These are phyloP conservation scores for Syzygium syzygioides DNA, from an alignment of 441 rosid species.

Conservation along the genomic window DNA sequence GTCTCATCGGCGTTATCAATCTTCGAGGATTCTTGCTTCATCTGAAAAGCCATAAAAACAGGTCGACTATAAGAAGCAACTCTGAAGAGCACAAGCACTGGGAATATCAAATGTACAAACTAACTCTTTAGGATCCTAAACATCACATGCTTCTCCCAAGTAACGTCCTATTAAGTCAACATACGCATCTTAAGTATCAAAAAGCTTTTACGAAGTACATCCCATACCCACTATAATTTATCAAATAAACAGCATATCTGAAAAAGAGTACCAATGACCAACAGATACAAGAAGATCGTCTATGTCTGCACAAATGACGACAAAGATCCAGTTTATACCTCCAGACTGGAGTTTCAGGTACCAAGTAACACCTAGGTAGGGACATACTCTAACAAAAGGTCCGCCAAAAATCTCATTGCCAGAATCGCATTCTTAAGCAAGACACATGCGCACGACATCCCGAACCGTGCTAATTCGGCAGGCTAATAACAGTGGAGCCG, in stretches of 20 bases:
- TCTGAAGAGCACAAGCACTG: neutral
- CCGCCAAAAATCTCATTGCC: neutral
- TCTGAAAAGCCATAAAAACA: neutral
- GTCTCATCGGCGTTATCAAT: conserved; percentile 25
- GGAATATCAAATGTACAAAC: neutral
- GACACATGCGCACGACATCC: neutral
- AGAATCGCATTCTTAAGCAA: neutral
- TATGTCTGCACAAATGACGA: neutral
- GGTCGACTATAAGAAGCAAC: neutral
- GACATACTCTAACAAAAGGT: neutral
- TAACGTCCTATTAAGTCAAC: neutral
- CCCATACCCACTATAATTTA: neutral
- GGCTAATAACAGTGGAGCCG: neutral
- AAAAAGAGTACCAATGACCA: neutral
- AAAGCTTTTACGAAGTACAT: neutral
- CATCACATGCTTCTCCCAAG: neutral
- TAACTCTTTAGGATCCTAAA: neutral
- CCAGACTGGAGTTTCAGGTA: neutral
- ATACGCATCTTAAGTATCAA: neutral
- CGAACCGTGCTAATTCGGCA: neutral
- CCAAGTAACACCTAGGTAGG: neutral
- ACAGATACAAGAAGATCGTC: neutral
- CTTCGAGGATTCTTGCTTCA: conserved; percentile 28
- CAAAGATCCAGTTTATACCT: neutral
- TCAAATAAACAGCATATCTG: neutral